Percentiles rank a stretch among this genome's conserved stretches.
Conservation (phyloP, 371 early-diverging fungal genomes). For the Mortierella sp. region DNA sequence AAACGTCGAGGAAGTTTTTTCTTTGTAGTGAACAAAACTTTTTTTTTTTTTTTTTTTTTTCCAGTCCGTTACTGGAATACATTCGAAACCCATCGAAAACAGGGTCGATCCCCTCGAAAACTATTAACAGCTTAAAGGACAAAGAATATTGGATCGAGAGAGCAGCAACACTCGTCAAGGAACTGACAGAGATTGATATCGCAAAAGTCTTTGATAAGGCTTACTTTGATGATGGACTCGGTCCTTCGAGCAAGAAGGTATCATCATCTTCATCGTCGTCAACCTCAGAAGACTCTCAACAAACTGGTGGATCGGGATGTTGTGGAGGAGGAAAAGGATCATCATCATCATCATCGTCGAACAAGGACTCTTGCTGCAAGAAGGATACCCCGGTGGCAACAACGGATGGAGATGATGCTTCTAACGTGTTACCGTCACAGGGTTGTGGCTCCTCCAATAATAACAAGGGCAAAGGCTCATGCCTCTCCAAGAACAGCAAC, state of each 20-base stretch:
- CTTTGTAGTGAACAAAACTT: neutral
- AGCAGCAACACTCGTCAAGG: conserved; percentile 29
- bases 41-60: neutral
- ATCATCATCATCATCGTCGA: neutral
- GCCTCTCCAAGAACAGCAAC: neutral
- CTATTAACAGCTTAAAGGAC: conserved; percentile 3
- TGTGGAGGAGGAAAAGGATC: conserved; percentile 19
- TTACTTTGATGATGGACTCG: conserved; percentile 39
- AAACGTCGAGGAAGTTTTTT: neutral
- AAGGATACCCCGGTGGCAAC: neutral
- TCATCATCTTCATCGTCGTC: neutral
- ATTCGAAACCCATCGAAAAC: conserved; percentile 11
- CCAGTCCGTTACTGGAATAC: conserved; percentile 38
- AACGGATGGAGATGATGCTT: neutral
- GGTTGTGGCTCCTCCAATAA: conserved; percentile 24
- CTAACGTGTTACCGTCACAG: neutral
- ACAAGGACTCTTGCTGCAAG: conserved; percentile 26
- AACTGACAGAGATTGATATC: conserved; percentile 40
- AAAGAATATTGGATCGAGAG: conserved; percentile 26
- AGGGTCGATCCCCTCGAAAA: neutral
- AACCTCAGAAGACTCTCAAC: too few relatives aligned
- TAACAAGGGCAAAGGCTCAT: conserved; percentile 3
- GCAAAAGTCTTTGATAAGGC: conserved; percentile 49
- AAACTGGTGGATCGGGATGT: neutral
- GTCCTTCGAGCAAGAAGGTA: neutral